These are phyloP conservation scores for Mycena rosella DNA, from an alignment of 768 basidiomycete species.

Conservation along the genomic window DNA sequence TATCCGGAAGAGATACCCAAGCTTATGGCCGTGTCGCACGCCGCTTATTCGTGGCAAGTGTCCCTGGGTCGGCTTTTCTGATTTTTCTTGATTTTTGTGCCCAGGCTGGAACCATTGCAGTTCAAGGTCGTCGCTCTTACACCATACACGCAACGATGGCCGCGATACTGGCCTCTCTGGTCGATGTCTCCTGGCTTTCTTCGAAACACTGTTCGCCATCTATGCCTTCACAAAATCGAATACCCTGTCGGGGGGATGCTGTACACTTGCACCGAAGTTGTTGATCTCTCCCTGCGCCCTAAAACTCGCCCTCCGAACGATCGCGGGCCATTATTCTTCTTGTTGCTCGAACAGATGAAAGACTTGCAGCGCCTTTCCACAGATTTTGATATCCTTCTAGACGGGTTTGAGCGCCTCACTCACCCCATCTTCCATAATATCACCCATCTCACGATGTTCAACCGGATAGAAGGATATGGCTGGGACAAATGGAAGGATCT, in stretches of 20 bases:
- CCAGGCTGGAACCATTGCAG: neutral
- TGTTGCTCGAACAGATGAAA: neutral
- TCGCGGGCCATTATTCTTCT: too few species aligned
- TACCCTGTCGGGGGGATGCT: neutral
- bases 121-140: neutral
- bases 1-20: neutral
- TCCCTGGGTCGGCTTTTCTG: too few species aligned
- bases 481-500: conserved; percentile 10
- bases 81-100: neutral
- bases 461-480: neutral
- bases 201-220: neutral
- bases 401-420: neutral
- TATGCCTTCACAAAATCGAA: neutral
- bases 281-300: neutral
- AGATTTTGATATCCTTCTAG: neutral
- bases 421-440: neutral
- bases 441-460: conserved; percentile 19
- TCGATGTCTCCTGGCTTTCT: neutral
- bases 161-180: neutral
- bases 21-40: neutral
- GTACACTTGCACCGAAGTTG: neutral
- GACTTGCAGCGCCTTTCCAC: neutral
- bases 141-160: neutral
- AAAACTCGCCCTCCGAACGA: too few species aligned
- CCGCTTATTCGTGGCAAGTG: neutral